Evolutionary conservation across 371 early-diverging fungal genomes (phyloP).

Genomic region (Apophysomyces elegans): DNA sequence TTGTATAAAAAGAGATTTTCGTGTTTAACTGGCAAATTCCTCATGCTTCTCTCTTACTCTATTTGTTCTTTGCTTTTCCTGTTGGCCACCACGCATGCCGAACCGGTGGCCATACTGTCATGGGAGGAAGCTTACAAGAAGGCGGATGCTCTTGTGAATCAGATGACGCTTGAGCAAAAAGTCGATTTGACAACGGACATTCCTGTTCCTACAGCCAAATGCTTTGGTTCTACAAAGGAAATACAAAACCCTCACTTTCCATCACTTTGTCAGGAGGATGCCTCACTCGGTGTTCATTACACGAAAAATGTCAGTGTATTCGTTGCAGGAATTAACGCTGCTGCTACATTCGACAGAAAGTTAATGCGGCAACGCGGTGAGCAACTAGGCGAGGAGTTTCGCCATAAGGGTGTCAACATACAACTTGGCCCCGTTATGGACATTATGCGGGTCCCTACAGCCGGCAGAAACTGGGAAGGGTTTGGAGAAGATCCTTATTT

Average conservation of each 20-base stretch:
- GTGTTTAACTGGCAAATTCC: background rate
- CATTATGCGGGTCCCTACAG: conserved; percentile 38
- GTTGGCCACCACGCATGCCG: background rate
- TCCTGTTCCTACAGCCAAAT: background rate
- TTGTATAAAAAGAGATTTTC: background rate
- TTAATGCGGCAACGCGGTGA: conserved; percentile 43
- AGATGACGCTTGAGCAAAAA: conserved; percentile 22
- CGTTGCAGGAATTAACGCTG: conserved; percentile 49
- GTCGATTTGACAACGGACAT: conserved; percentile 35
- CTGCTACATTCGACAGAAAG: conserved; percentile 48
- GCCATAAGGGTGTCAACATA: conserved; percentile 50
- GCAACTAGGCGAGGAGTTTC: conserved; percentile 51
- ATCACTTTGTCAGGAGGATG: background rate
- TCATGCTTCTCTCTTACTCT: conserved; percentile 1
- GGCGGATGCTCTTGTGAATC: conserved; percentile 9
- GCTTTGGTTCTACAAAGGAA: background rate
- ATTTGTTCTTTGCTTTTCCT: background rate
- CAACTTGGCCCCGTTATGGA: conserved; percentile 32
- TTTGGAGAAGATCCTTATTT: conserved; percentile 58
- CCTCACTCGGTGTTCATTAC: conserved; percentile 34
- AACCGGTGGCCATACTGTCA: background rate
- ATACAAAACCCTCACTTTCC: background rate
- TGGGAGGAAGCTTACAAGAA: conserved; percentile 21
- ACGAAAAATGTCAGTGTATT: conserved; percentile 42
- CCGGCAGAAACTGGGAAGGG: conserved; percentile 59